Conservation (phyloP, 768 basidiomycete genomes). For the Rhizopogon salebrosus region DNA sequence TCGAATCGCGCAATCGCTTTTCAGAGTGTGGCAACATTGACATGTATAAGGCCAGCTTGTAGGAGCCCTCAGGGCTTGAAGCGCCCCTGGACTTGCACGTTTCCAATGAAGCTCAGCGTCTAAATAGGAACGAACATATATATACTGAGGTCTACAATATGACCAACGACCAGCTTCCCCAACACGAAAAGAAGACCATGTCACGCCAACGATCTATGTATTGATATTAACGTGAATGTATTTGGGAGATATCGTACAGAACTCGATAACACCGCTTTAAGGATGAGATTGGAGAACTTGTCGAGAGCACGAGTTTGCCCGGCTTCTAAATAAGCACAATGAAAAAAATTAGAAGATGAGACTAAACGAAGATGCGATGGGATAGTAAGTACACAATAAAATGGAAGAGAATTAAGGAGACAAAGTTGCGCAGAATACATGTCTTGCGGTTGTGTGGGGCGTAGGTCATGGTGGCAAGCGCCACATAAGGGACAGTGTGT, state of each 20-base stretch:
- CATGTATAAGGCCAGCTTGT: too few relatives aligned
- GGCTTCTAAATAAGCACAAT: neutral
- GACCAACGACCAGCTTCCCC: too few relatives aligned
- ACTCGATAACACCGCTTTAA: neutral
- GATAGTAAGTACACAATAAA: slow-evolving; percentile 1
- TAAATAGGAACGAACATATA: too few relatives aligned
- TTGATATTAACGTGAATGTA: slow-evolving; percentile 1
- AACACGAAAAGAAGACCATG: too few relatives aligned
- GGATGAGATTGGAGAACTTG: neutral
- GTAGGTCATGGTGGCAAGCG: neutral
- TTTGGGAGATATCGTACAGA: neutral
- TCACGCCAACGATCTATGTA: neutral
- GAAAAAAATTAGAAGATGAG: neutral
- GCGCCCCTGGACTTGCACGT: too few relatives aligned
- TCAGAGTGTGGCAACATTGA: too few relatives aligned
- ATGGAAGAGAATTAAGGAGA: neutral
- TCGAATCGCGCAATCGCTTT: too few relatives aligned
- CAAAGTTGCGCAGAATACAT: neutral
- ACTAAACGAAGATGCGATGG: slow-evolving; percentile 1
- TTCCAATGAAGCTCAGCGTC: too few relatives aligned
- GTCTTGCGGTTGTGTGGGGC: neutral
- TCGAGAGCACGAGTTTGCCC: neutral
- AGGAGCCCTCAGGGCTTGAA: too few relatives aligned
- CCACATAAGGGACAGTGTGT: neutral
- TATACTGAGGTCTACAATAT: too few relatives aligned